phyloP scores from a whole-genome alignment of 306 rosid genomes.

The Senna tora region DNA sequence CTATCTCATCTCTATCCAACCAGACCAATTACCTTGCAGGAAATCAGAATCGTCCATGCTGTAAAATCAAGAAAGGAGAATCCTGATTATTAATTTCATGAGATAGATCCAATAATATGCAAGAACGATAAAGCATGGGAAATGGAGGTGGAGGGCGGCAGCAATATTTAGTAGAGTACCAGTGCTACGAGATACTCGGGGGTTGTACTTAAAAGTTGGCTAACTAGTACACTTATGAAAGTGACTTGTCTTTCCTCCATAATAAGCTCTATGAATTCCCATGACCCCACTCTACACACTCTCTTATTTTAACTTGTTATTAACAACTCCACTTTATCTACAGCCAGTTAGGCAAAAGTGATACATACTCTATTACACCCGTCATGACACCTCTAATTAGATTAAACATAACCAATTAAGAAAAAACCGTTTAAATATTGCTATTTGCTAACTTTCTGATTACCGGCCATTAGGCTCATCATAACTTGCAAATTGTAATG shows the following conservation, averaged over 20 bases:
- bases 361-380: too few species aligned
- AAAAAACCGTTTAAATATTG: too few species aligned
- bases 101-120: neutral
- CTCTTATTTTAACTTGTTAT: neutral
- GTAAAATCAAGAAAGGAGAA: too few species aligned
- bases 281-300: neutral
- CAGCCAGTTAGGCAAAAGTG: too few species aligned
- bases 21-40: neutral
- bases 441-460: too few species aligned
- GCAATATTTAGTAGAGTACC: conserved; percentile 13
- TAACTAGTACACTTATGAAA: conserved; percentile 24
- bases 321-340: neutral
- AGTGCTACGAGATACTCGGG: conserved; percentile 45
- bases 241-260: conserved; percentile 1
- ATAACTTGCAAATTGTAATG: conserved; percentile 33
- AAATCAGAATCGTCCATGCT: neutral
- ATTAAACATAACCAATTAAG: too few species aligned
- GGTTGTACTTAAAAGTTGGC: conserved; percentile 34
- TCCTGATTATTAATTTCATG: too few species aligned
- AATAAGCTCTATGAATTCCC: neutral
- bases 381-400: too few species aligned
- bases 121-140: neutral
- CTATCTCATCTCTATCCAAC: neutral
- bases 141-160: neutral
- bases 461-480: conserved; percentile 10